Evolutionary conservation across 805 yeast species (phyloP).

Genomic region (Yamadazyma insecticola): DNA sequence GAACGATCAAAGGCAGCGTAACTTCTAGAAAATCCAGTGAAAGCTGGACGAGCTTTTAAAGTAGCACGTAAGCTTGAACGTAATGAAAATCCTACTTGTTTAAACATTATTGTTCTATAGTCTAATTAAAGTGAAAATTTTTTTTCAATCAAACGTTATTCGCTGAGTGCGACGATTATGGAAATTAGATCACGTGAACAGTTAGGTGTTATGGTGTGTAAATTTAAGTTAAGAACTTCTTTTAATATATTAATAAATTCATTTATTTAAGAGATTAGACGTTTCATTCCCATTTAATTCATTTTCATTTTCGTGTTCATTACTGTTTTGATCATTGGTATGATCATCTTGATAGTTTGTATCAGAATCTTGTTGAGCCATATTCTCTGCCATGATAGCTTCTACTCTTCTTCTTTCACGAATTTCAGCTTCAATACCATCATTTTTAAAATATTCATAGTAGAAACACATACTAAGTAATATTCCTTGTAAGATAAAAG

Average conservation of each 20-base stretch:
- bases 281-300: too few species aligned
- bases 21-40: conserved; percentile 19
- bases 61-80: conserved; percentile 4
- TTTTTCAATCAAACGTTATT: too few species aligned
- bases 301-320: too few species aligned
- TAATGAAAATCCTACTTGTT: conserved; percentile 2
- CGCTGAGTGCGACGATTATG: not conserved
- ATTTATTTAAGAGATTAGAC: too few species aligned
- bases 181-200: not conserved
- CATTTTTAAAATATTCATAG: conserved; percentile 26
- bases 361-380: too few species aligned
- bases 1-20: conserved; percentile 86
- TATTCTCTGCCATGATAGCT: conserved; percentile 24
- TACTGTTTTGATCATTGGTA: too few species aligned
- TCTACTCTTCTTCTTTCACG: conserved; percentile 26
- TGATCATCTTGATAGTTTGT: too few species aligned
- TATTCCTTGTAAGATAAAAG: conserved; percentile 63
- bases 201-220: too few species aligned
- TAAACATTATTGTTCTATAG: conserved; percentile 5
- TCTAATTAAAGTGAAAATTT: conserved; percentile 5
- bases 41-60: not conserved
- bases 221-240: too few species aligned
- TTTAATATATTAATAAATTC: too few species aligned
- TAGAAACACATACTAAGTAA: conserved; percentile 61
- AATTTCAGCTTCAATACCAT: conserved; percentile 11